phyloP scores from a whole-genome alignment of 148 eudicot genomes.

The Arctostaphylos glauca region DNA sequence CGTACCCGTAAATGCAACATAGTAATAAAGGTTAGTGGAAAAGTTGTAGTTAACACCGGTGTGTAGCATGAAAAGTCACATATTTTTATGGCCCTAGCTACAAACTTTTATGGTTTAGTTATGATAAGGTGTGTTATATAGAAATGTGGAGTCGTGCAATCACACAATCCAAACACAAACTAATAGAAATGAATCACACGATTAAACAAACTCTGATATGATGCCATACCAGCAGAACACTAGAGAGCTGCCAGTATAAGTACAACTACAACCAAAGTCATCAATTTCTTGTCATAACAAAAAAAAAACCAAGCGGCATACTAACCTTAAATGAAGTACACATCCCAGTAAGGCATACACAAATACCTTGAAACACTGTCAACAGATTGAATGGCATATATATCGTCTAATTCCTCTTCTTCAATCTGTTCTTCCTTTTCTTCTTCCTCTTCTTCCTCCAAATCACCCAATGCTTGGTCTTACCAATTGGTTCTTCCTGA shows the following conservation, averaged over 20 bases:
- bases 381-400: conserved; percentile 76
- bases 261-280: too few relatives aligned
- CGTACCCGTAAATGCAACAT: conserved; percentile 47
- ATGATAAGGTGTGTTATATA: not conserved
- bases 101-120: not conserved
- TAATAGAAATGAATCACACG: too few relatives aligned
- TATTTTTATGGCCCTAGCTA: not conserved
- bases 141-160: not conserved
- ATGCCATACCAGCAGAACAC: too few relatives aligned
- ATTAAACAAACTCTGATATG: too few relatives aligned
- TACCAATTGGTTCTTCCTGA: conserved; percentile 93
- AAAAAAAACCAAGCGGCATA: not conserved
- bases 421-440: conserved; percentile 74
- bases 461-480: conserved; percentile 91
- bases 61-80: not conserved
- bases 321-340: not conserved
- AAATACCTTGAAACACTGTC: conserved; percentile 92
- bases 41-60: not conserved
- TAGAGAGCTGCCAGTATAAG: too few relatives aligned
- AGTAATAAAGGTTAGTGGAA: not conserved
- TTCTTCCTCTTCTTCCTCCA: conserved; percentile 92
- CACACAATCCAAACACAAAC: too few relatives aligned
- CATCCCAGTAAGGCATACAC: not conserved
- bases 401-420: conserved; percentile 75
- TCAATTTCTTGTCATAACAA: not conserved